These are phyloP conservation scores for Bipolaris zeicola DNA, from an alignment of 2,329 filamentous ascomycete species.

Conservation along the genomic window DNA sequence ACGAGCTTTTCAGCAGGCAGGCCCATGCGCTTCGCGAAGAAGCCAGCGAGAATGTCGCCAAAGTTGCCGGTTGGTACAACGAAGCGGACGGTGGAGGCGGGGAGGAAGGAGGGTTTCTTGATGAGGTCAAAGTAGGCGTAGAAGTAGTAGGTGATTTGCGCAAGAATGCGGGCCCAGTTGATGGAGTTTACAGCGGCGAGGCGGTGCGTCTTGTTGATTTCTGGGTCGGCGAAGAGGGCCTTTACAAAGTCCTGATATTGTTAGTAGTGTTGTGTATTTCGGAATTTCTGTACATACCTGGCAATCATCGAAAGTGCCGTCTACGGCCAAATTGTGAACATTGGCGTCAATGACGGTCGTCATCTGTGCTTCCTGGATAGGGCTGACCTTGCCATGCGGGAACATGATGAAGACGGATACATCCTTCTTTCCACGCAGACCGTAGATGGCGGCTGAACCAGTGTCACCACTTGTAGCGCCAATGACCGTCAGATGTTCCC, in stretches of 20 bases:
- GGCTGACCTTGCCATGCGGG: slow-evolving; percentile 87
- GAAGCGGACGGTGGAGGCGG: slow-evolving; percentile 72
- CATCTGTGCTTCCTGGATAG: slow-evolving; percentile 96
- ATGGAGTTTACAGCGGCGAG: slow-evolving; percentile 96
- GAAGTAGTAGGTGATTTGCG: slow-evolving; percentile 98
- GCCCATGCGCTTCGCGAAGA: slow-evolving; percentile 90
- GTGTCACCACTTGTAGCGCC: slow-evolving; percentile 62
- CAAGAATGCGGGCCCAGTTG: slow-evolving; percentile 93
- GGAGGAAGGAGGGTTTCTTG: slow-evolving; percentile 63
- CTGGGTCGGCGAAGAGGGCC: slow-evolving; percentile 82
- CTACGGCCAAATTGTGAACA: slow-evolving; percentile 88
- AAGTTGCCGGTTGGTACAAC: slow-evolving; percentile 97
- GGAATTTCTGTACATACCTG: slow-evolving; percentile 60
- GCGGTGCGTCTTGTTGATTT: slow-evolving; percentile 80
- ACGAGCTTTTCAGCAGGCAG: slow-evolving; percentile 86
- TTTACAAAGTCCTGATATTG: slow-evolving; percentile 82
- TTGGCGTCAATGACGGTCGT: slow-evolving; percentile 89
- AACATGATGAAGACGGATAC: slow-evolving; percentile 94
- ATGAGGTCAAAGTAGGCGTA: slow-evolving; percentile 86
- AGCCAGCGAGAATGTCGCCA: slow-evolving; percentile 90
- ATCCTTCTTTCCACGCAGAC: slow-evolving; percentile 92
- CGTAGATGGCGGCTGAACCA: slow-evolving; percentile 94
- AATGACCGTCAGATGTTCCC: slow-evolving; percentile 50
- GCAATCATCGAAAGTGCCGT: slow-evolving; percentile 94
- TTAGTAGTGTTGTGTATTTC: slow-evolving; percentile 21